Evolutionary conservation across 2,329 filamentous ascomycete genomes (phyloP).

Genomic region (Sporothrix protearum): DNA sequence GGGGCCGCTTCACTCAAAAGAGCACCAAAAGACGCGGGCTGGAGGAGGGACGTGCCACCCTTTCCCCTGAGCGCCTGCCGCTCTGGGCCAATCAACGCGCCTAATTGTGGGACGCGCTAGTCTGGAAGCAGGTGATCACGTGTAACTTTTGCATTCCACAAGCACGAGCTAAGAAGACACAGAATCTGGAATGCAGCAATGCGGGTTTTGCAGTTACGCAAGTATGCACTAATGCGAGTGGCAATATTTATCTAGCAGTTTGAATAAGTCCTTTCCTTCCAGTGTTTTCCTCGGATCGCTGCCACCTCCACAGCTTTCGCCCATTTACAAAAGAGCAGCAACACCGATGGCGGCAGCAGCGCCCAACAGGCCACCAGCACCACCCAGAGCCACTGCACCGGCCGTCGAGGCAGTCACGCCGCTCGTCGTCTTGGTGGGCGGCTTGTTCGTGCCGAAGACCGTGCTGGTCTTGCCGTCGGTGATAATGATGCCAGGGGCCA

Average conservation of each 20-base stretch:
- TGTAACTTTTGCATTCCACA: background rate
- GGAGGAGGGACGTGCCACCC: slow-evolving; percentile 7
- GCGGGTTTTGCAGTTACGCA: background rate
- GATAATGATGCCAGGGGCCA: slow-evolving; percentile 18
- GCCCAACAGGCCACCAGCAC: slow-evolving; percentile 5
- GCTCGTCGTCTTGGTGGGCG: background rate
- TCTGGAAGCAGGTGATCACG: slow-evolving; percentile 5
- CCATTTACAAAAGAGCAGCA: slow-evolving; percentile 18
- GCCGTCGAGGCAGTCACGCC: background rate
- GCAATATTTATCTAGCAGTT: background rate
- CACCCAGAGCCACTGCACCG: background rate
- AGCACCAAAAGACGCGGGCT: background rate
- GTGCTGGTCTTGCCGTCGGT: slow-evolving; percentile 21
- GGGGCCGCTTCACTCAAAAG: background rate
- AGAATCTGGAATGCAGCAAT: background rate
- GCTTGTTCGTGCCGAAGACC: slow-evolving; percentile 23
- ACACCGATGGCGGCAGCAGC: slow-evolving; percentile 14
- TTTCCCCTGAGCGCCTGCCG: background rate
- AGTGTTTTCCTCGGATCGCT: background rate
- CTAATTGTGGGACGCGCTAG: slow-evolving; percentile 4
- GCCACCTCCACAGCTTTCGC: background rate
- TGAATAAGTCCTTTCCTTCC: background rate
- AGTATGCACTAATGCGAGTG: background rate
- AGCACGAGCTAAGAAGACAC: background rate
- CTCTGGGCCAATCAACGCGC: background rate